These are phyloP conservation scores for Annulohypoxylon moriforme DNA, from an alignment of 495 filamentous ascomycete species.

Conservation along the genomic window DNA sequence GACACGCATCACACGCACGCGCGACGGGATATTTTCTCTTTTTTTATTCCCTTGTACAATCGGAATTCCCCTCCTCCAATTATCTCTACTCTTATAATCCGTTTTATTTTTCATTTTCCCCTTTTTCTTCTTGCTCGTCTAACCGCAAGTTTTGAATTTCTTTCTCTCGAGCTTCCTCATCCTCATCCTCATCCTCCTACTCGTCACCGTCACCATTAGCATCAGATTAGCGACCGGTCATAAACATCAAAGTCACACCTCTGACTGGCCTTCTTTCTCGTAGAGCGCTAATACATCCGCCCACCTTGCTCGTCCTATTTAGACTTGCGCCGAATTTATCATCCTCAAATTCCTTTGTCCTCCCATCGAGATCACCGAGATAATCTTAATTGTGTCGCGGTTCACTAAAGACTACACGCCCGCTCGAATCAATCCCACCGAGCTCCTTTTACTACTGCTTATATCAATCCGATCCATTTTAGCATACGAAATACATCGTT, in stretches of 20 bases:
- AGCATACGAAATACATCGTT: constrained; percentile 19
- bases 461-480: not conserved
- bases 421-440: constrained; percentile 18
- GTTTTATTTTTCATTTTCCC: constrained; percentile 11
- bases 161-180: constrained; percentile 11
- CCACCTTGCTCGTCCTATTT: constrained; percentile 3
- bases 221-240: not conserved
- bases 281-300: not conserved
- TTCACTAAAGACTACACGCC: constrained; percentile 14
- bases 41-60: constrained; percentile 31
- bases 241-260: not conserved
- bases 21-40: constrained; percentile 31
- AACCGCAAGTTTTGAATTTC: constrained; percentile 22
- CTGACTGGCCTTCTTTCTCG: not conserved
- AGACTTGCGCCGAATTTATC: constrained; percentile 19
- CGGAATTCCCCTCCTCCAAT: constrained; percentile 19
- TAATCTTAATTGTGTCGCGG: constrained; percentile 26
- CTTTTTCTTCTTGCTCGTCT: constrained; percentile 5
- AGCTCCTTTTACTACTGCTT: not conserved
- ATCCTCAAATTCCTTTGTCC: constrained; percentile 31
- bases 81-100: constrained; percentile 34
- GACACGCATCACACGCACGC: constrained; percentile 20
- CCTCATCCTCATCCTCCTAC: constrained; percentile 5
- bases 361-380: constrained; percentile 28
- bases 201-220: constrained; percentile 5